Conservation (phyloP, 2,329 filamentous ascomycete species). For the Aspergillus pseudoterreus region DNA sequence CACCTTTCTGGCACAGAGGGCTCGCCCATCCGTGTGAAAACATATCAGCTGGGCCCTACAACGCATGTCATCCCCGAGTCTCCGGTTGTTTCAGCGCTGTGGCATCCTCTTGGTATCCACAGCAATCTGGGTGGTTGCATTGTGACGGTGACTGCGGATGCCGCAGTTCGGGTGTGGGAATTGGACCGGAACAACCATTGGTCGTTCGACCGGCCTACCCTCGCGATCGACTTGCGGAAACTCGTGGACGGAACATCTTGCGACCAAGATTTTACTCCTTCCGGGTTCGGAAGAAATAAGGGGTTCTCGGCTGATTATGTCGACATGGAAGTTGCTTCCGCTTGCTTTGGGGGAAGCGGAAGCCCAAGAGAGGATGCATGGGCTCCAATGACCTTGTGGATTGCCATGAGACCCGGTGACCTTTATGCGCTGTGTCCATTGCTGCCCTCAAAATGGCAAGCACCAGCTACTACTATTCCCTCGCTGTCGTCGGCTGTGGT, state of each 20-base stretch:
- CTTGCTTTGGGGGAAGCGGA: conserved; percentile 75
- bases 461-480: conserved; percentile 70
- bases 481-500: conserved; percentile 80
- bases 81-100: conserved; percentile 74
- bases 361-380: conserved; percentile 63
- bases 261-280: conserved; percentile 79
- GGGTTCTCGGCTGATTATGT: conserved; percentile 84
- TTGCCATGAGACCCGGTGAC: conserved; percentile 92
- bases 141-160: conserved; percentile 84
- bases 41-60: conserved; percentile 87
- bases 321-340: conserved; percentile 90
- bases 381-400: conserved; percentile 94
- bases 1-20: conserved; percentile 68
- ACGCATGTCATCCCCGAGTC: conserved; percentile 85
- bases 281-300: conserved; percentile 68
- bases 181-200: conserved; percentile 77
- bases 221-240: conserved; percentile 85
- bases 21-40: conserved; percentile 71
- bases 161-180: conserved; percentile 87
- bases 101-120: conserved; percentile 82
- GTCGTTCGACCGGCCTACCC: conserved; percentile 78
- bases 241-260: conserved; percentile 77
- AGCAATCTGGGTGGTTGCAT: conserved; percentile 66
- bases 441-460: conserved; percentile 80
- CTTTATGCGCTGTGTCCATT: conserved; percentile 91